phyloP scores from a whole-genome alignment of 2,329 filamentous ascomycete genomes.

The Trichoderma afroharzianum region DNA sequence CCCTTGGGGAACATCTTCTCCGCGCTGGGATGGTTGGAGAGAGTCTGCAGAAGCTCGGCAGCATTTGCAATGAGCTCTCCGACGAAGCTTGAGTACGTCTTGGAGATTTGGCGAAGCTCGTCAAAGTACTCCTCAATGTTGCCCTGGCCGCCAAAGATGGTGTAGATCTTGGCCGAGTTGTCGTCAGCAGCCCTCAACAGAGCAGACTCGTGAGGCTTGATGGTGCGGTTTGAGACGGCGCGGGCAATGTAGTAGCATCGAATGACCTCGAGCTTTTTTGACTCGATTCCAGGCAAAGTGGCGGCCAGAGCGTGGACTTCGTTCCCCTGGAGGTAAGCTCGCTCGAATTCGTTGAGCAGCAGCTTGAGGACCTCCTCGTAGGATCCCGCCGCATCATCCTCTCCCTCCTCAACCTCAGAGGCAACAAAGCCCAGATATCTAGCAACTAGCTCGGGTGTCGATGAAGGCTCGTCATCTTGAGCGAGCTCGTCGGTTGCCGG shows the following conservation, averaged over 20 bases:
- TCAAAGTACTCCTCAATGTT: slow-evolving; percentile 99
- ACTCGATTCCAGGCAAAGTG: slow-evolving; percentile 79
- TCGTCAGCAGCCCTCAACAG: slow-evolving; percentile 85
- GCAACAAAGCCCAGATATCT: slow-evolving; percentile 91
- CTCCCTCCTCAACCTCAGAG: slow-evolving; percentile 83
- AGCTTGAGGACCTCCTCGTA: slow-evolving; percentile 92
- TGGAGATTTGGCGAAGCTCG: slow-evolving; percentile 86
- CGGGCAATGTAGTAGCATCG: slow-evolving; percentile 89
- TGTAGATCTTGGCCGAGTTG: slow-evolving; percentile 79
- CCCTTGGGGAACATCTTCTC: slow-evolving; percentile 97
- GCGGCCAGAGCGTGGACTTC: slow-evolving; percentile 91
- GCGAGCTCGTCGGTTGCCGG: slow-evolving; percentile 94
- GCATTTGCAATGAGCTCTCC: slow-evolving; percentile 77
- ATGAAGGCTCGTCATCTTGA: slow-evolving; percentile 98
- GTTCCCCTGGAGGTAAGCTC: slow-evolving; percentile 89
- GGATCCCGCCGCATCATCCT: slow-evolving; percentile 82
- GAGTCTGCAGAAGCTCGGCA: slow-evolving; percentile 79
- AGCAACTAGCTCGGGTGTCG: slow-evolving; percentile 84
- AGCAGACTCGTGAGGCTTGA: slow-evolving; percentile 91
- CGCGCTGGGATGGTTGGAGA: slow-evolving; percentile 78
- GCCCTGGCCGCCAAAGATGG: slow-evolving; percentile 93
- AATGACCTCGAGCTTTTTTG: slow-evolving; percentile 89
- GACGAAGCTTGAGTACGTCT: slow-evolving; percentile 86
- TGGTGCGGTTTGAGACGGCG: slow-evolving; percentile 75
- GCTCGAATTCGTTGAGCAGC: slow-evolving; percentile 92